phyloP scores from a whole-genome alignment of 495 filamentous ascomycete genomes.

The Symbiotaphrina buchneri region DNA sequence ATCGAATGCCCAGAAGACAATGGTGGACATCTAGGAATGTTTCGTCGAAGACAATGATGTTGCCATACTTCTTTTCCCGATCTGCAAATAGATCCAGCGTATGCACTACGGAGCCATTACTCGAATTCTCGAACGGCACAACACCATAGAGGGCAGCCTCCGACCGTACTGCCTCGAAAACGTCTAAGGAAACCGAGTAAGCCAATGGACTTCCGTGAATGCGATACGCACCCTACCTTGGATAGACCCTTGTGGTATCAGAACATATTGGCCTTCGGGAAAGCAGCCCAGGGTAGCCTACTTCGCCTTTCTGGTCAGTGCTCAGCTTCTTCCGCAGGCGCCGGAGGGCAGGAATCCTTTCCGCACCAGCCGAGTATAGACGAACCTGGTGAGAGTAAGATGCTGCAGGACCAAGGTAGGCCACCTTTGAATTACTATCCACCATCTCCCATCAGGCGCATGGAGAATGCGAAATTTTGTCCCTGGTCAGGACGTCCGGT shows the following conservation, averaged over 20 bases:
- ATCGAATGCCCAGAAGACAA: slow-evolving; percentile 39
- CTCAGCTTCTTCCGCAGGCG: no score
- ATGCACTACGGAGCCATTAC: slow-evolving; percentile 73
- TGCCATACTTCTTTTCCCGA: slow-evolving; percentile 28
- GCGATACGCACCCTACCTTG: slow-evolving; percentile 19
- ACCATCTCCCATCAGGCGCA: no score
- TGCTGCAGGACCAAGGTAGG: no score
- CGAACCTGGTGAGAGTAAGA: no score
- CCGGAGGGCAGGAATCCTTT: no score
- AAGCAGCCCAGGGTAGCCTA: slow-evolving; percentile 51
- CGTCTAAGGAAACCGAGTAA: no score
- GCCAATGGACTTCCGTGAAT: neutral
- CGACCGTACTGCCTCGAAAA: slow-evolving; percentile 58
- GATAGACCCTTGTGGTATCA: slow-evolving; percentile 37
- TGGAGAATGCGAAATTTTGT: no score
- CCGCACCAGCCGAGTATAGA: no score
- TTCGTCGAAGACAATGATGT: slow-evolving; percentile 56
- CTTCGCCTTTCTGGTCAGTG: no score
- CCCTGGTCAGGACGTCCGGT: no score
- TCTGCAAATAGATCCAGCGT: slow-evolving; percentile 80
- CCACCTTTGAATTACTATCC: no score
- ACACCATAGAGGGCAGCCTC: slow-evolving; percentile 43
- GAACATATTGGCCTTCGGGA: slow-evolving; percentile 22
- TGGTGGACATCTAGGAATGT: slow-evolving; percentile 71
- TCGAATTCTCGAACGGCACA: slow-evolving; percentile 89